phyloP scores from a whole-genome alignment of 495 filamentous ascomycete genomes.

The Baudoinia panamericana region DNA sequence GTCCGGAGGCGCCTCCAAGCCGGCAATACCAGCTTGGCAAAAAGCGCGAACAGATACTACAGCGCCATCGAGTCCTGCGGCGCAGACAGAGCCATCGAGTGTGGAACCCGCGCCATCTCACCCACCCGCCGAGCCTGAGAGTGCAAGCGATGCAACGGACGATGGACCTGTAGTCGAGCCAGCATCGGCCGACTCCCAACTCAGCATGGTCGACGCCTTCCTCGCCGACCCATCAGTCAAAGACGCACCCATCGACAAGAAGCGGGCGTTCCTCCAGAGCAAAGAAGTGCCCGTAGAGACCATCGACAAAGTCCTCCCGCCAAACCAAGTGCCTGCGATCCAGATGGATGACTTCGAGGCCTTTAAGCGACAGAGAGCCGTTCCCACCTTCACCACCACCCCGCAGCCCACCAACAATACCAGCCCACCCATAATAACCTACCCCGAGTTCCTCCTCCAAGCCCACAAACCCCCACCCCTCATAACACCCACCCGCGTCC shows the following conservation, averaged over 20 bases:
- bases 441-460: constrained; percentile 79
- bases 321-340: constrained; percentile 4
- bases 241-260: constrained; percentile 54
- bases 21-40: constrained; percentile 38
- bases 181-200: constrained; percentile 24
- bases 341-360: constrained; percentile 3
- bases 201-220: constrained; percentile 65
- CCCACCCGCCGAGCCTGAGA: not conserved
- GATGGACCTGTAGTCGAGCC: constrained; percentile 3
- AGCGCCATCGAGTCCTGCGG: not conserved
- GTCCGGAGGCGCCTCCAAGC: constrained; percentile 13
- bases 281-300: constrained; percentile 63
- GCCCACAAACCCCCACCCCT: constrained; percentile 58
- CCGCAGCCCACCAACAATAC: constrained; percentile 5
- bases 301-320: constrained; percentile 35
- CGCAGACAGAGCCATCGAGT: too few relatives aligned
- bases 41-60: constrained; percentile 10
- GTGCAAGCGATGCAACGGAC: not conserved
- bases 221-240: constrained; percentile 68
- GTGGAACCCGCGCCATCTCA: too few relatives aligned
- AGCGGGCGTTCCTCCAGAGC: constrained; percentile 61
- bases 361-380: constrained; percentile 15
- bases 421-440: constrained; percentile 77
- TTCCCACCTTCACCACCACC: constrained; percentile 2
- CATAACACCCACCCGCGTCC: constrained; percentile 58